These are phyloP conservation scores for Pulveroboletus ravenelii DNA, from an alignment of 768 basidiomycete species.

Conservation along the genomic window DNA sequence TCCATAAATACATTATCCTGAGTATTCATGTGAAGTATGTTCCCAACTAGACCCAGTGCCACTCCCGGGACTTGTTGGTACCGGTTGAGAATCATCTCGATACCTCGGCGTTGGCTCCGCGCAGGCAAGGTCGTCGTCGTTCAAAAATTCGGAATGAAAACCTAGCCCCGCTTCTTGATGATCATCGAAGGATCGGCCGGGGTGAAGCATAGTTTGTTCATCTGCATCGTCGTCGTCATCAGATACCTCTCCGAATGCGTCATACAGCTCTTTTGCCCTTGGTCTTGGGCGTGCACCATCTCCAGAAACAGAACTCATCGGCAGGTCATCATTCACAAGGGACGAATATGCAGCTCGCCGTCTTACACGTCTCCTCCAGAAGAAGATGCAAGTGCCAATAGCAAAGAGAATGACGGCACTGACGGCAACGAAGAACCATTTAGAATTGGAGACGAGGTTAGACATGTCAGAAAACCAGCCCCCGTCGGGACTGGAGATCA, in stretches of 20 bases:
- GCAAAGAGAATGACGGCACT: slow-evolving; percentile 76
- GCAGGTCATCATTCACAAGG: slow-evolving; percentile 63
- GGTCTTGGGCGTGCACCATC: slow-evolving; percentile 33
- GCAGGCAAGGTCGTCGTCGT: slow-evolving; percentile 61
- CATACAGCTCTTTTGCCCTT: slow-evolving; percentile 87
- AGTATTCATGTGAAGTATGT: slow-evolving; percentile 48
- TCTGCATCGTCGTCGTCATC: slow-evolving; percentile 79
- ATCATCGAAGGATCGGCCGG: slow-evolving; percentile 30
- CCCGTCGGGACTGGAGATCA: slow-evolving; percentile 63
- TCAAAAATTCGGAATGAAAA: slow-evolving; percentile 79
- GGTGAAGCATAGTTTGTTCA: slow-evolving; percentile 62
- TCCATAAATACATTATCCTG: slow-evolving; percentile 20
- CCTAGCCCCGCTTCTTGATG: slow-evolving; percentile 39
- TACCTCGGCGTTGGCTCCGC: slow-evolving; percentile 34
- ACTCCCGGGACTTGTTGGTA: slow-evolving; percentile 32
- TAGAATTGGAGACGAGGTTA: slow-evolving; percentile 66
- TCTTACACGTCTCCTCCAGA: slow-evolving; percentile 62
- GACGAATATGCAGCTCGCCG: slow-evolving; percentile 49
- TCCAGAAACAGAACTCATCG: slow-evolving; percentile 66
- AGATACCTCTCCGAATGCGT: slow-evolving; percentile 89
- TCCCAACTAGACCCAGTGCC: slow-evolving; percentile 68
- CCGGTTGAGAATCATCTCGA: slow-evolving; percentile 49
- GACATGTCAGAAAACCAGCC: slow-evolving; percentile 83
- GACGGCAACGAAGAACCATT: slow-evolving; percentile 89
- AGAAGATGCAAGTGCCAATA: slow-evolving; percentile 63